Evolutionary conservation across 441 rosid genomes (phyloP).

Genomic region (Euphorbia celastroides): DNA sequence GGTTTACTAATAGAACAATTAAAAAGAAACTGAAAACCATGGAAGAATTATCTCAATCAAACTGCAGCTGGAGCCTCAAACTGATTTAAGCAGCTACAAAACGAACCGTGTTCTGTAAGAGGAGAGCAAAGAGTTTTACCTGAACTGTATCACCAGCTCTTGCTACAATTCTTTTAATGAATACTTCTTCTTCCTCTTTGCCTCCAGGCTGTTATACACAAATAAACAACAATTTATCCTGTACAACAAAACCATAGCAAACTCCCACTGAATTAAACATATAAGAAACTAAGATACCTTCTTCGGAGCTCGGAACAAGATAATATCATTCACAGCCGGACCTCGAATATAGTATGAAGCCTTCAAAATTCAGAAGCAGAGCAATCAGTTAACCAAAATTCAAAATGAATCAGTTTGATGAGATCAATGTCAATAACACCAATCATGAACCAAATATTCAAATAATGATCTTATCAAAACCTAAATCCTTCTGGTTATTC

Average conservation of each 20-base stretch:
- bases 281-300: conserved; percentile 26
- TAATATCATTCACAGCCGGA: conserved; percentile 82
- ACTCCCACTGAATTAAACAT: not conserved
- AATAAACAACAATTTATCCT: conserved; percentile 16
- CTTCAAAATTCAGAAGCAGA: conserved; percentile 34
- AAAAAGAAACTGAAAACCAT: not conserved
- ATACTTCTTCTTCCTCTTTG: conserved; percentile 67
- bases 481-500: no score
- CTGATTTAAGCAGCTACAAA: not conserved
- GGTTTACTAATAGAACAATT: not conserved
- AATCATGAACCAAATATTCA: not conserved
- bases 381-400: not conserved
- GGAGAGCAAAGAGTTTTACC: conserved; percentile 31
- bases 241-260: not conserved
- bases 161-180: conserved; percentile 80
- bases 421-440: not conserved
- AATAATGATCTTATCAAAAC: no score
- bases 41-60: not conserved
- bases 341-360: conserved; percentile 64
- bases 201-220: conserved; percentile 62
- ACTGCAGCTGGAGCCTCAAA: not conserved
- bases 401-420: not conserved
- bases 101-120: not conserved
- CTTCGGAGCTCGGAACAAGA: conserved; percentile 72
- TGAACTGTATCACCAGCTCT: conserved; percentile 78